Percentiles rank a stretch among this genome's conserved stretches.
Conservation (phyloP, 1,284 basidiomycete genomes). For the Hemileia vastatrix region DNA sequence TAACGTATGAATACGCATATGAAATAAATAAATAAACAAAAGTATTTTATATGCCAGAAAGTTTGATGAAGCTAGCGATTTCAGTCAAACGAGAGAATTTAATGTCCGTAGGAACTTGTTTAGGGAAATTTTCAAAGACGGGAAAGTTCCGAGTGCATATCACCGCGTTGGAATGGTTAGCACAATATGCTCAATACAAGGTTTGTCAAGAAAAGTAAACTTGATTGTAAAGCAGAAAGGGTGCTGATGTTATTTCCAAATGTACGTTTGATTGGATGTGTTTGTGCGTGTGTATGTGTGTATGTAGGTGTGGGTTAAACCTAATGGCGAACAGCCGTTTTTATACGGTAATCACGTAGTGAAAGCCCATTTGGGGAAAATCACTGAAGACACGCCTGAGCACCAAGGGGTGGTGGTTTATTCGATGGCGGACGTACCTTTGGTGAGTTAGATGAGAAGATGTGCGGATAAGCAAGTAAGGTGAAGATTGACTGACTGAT, state of each 20-base stretch:
- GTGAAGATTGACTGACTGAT: neutral
- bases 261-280: neutral
- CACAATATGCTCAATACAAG: slow-evolving; percentile 97
- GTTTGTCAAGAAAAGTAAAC: slow-evolving; percentile 49
- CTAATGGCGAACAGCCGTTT: slow-evolving; percentile 98
- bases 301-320: slow-evolving; percentile 91
- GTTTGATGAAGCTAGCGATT: slow-evolving; percentile 82
- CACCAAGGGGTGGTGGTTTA: slow-evolving; percentile 97
- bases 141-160: slow-evolving; percentile 98
- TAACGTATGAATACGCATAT: neutral
- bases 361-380: slow-evolving; percentile 96
- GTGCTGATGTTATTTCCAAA: too few species aligned
- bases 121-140: slow-evolving; percentile 95
- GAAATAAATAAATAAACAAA: slow-evolving; percentile 13
- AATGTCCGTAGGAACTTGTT: slow-evolving; percentile 86
- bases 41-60: slow-evolving; percentile 87
- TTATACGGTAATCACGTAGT: slow-evolving; percentile 97
- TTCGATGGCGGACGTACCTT: slow-evolving; percentile 85
- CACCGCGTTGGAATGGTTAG: slow-evolving; percentile 82
- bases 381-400: slow-evolving; percentile 97
- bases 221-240: too few species aligned
- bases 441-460: slow-evolving; percentile 54
- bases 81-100: slow-evolving; percentile 87
- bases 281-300: slow-evolving; percentile 21
- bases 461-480: neutral